These are phyloP conservation scores for Wickerhamiella azymoides DNA, from an alignment of 805 yeast genomes.

Conservation along the genomic window DNA sequence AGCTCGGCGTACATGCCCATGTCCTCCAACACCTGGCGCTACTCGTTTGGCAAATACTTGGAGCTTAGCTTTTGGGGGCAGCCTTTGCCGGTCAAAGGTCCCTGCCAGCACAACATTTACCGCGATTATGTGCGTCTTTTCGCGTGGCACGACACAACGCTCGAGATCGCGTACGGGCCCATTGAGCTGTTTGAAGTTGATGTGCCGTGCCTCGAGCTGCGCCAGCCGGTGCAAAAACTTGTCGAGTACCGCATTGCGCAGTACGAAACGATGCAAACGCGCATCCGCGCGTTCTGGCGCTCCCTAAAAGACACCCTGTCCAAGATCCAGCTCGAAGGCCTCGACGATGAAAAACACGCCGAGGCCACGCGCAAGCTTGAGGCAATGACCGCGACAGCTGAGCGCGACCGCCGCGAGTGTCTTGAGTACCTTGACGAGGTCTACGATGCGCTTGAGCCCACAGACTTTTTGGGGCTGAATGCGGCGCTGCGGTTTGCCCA, in stretches of 20 bases:
- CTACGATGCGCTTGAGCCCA: conserved; percentile 42
- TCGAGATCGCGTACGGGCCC: conserved; percentile 60
- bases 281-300: conserved; percentile 49
- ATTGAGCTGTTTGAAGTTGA: conserved; percentile 68
- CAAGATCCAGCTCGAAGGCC: conserved; percentile 66
- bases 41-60: conserved; percentile 84
- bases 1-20: conserved; percentile 67
- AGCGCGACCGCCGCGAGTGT: conserved; percentile 37
- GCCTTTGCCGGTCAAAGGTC: conserved; percentile 44
- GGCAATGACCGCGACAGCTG: conserved; percentile 41
- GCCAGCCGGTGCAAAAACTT: conserved; percentile 60
- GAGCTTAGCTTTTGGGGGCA: conserved; percentile 73
- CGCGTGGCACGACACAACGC: conserved; percentile 63
- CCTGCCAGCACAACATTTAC: conserved; percentile 67
- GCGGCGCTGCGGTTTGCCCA: conserved; percentile 56
- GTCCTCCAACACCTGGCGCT: conserved; percentile 78
- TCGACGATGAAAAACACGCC: conserved; percentile 54
- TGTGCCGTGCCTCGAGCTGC: conserved; percentile 57
- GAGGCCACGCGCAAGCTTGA: conserved; percentile 50
- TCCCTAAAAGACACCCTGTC: conserved; percentile 57
- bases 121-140: conserved; percentile 74
- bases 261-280: conserved; percentile 38
- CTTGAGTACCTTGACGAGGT: conserved; percentile 34
- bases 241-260: conserved; percentile 54
- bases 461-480: conserved; percentile 60